Evolutionary conservation across 2,329 filamentous ascomycete genomes (phyloP).

Genomic region (Alternaria triticina): DNA sequence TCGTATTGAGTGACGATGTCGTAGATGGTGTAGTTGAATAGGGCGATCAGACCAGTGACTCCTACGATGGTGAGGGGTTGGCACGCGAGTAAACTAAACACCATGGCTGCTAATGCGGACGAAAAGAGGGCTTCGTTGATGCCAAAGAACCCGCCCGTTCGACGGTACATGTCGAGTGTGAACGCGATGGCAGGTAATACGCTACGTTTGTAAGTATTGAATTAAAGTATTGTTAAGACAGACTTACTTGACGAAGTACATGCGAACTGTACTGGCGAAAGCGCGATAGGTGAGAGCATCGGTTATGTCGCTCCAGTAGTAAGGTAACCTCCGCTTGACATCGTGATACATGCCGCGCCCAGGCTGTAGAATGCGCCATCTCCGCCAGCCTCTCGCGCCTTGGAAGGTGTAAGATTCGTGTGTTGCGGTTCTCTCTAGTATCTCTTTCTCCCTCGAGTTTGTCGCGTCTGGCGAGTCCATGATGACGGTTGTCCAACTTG

Average conservation of each 20-base stretch:
- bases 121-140: constrained; percentile 64
- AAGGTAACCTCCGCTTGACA: constrained; percentile 59
- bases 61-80: constrained; percentile 65
- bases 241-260: constrained; percentile 64
- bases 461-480: constrained; percentile 7
- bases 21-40: constrained; percentile 67
- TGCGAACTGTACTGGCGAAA: constrained; percentile 62
- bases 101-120: constrained; percentile 61
- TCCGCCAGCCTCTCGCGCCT: constrained; percentile 49
- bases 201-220: constrained; percentile 26
- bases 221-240: too few species aligned
- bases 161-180: constrained; percentile 63
- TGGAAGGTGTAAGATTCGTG: constrained; percentile 45
- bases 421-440: constrained; percentile 25
- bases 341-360: constrained; percentile 63
- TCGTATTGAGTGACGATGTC: constrained; percentile 61
- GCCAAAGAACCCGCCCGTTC: constrained; percentile 62
- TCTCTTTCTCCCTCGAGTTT: neutral
- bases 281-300: constrained; percentile 64
- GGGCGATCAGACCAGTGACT: constrained; percentile 57
- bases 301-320: constrained; percentile 62
- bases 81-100: constrained; percentile 60
- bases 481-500: neutral
- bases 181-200: constrained; percentile 65
- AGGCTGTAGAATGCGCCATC: constrained; percentile 52